phyloP scores from a whole-genome alignment of 495 filamentous ascomycete genomes.

The Bacidia rubella region DNA sequence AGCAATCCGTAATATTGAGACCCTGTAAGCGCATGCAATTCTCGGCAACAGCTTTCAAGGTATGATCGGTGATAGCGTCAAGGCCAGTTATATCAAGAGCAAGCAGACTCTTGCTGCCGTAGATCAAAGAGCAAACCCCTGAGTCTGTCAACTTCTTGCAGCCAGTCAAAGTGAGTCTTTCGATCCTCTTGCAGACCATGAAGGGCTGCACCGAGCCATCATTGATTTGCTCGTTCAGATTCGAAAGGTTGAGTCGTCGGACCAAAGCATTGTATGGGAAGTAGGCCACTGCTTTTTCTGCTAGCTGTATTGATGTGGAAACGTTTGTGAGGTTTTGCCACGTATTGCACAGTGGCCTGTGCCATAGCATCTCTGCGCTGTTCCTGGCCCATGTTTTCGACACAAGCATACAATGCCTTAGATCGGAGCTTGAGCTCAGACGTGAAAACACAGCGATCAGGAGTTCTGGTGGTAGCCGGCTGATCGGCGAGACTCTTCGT shows the following conservation, averaged over 20 bases:
- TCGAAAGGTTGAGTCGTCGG: slow-evolving; percentile 78
- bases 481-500: slow-evolving; percentile 52
- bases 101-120: slow-evolving; percentile 66
- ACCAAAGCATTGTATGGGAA: slow-evolving; percentile 81
- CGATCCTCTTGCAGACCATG: slow-evolving; percentile 73
- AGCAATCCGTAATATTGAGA: slow-evolving; percentile 82
- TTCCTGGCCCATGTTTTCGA: slow-evolving; percentile 88
- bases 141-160: slow-evolving; percentile 74
- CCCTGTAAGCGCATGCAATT: slow-evolving; percentile 81
- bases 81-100: slow-evolving; percentile 84
- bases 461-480: slow-evolving; percentile 81
- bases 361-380: slow-evolving; percentile 87
- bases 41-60: slow-evolving; percentile 63
- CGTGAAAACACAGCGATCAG: slow-evolving; percentile 86
- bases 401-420: slow-evolving; percentile 81
- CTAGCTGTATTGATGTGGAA: slow-evolving; percentile 54
- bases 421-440: slow-evolving; percentile 57
- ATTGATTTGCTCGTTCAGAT: slow-evolving; percentile 60
- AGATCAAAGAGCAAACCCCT: slow-evolving; percentile 66
- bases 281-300: slow-evolving; percentile 48
- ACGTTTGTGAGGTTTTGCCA: slow-evolving; percentile 70
- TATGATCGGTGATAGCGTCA: slow-evolving; percentile 65
- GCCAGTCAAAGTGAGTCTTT: slow-evolving; percentile 86
- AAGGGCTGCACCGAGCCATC: slow-evolving; percentile 82
- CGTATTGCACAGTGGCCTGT: slow-evolving; percentile 75